phyloP scores from a whole-genome alignment of 2,329 filamentous ascomycete genomes.

The Fusarium torulosum region DNA sequence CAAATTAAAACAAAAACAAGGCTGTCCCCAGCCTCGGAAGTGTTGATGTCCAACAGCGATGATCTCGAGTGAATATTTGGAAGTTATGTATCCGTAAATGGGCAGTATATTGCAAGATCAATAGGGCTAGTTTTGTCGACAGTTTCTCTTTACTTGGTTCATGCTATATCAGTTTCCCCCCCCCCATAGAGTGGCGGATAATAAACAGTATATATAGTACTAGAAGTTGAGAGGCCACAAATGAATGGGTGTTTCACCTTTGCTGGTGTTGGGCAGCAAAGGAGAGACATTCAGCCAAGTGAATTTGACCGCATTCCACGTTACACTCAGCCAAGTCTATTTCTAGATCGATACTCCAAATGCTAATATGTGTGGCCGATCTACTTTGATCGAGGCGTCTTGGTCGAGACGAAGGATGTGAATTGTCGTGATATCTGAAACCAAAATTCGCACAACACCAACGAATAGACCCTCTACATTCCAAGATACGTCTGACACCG shows the following conservation, averaged over 20 bases:
- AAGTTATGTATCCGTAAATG: too few relatives aligned
- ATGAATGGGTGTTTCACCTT: background rate
- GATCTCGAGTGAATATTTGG: background rate
- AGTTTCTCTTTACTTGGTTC: background rate
- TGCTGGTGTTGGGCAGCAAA: background rate
- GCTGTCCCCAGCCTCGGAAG: conserved; percentile 1
- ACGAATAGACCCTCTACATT: conserved; percentile 3
- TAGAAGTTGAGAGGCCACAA: background rate
- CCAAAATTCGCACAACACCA: background rate
- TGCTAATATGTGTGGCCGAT: background rate
- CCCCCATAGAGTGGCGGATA: background rate
- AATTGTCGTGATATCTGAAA: background rate
- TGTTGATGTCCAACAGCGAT: background rate
- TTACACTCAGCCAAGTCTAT: background rate
- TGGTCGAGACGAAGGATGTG: conserved; percentile 3
- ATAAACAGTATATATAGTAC: background rate
- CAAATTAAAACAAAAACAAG: conserved; percentile 3
- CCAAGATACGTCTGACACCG: background rate
- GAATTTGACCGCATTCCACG: background rate
- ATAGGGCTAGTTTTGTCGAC: background rate
- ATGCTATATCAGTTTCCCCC: background rate
- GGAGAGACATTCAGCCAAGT: too few relatives aligned
- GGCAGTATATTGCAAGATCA: background rate
- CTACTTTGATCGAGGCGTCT: conserved; percentile 4
- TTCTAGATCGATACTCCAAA: background rate